Percentiles rank a stretch among this genome's conserved stretches.
Conservation (phyloP, 108 stramenopile genomes). For the Nitzschia sp. region DNA sequence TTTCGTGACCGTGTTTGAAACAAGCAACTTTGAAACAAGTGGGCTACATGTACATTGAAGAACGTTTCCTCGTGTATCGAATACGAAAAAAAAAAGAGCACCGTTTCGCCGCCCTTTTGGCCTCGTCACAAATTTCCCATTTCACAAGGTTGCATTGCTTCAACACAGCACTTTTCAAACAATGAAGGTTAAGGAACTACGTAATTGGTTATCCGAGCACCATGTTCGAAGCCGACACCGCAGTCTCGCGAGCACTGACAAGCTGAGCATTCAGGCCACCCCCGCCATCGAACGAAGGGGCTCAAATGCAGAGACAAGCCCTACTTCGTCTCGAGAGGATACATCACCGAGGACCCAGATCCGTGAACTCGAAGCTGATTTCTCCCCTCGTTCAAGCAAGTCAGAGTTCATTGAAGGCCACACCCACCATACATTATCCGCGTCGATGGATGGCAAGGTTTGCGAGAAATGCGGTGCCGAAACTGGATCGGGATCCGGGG, state of each 20-base stretch:
- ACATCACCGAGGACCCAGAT: background rate
- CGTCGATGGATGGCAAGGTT: too few species aligned
- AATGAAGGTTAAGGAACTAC: conserved; percentile 41
- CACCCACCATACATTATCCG: too few species aligned
- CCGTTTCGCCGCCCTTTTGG: too few species aligned
- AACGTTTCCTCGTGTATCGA: too few species aligned
- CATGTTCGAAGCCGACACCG: background rate
- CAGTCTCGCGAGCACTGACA: conserved; percentile 5
- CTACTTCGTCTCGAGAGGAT: conserved; percentile 4
- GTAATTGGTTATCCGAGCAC: conserved; percentile 26
- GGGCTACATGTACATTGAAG: too few species aligned
- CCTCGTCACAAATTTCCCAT: too few species aligned
- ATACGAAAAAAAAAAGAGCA: too few species aligned
- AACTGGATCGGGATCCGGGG: background rate
- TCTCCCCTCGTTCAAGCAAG: background rate
- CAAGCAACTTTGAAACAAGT: too few species aligned
- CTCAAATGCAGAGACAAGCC: conserved; percentile 5
- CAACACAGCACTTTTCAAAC: background rate
- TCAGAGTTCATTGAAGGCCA: background rate
- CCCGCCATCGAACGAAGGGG: background rate
- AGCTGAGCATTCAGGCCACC: background rate
- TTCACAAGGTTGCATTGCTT: too few species aligned
- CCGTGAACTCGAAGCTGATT: background rate
- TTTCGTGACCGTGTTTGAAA: too few species aligned
- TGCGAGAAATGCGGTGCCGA: too few species aligned